These are phyloP conservation scores for Entamoeba dispar DNA, from an alignment of 208 protist genomes.

Conservation along the genomic window DNA sequence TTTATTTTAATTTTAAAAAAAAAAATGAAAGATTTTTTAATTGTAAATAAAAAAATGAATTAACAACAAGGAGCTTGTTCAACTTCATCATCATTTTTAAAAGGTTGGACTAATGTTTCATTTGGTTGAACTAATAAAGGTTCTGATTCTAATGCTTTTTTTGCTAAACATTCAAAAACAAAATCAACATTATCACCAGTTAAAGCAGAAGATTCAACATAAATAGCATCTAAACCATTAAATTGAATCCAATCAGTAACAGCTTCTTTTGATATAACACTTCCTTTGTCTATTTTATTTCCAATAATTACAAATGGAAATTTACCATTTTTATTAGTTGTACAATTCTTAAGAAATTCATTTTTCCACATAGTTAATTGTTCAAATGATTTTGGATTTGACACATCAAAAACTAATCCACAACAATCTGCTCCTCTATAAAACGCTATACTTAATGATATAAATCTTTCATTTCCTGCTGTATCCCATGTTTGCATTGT, in stretches of 20 bases:
- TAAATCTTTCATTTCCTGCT: slow-evolving; percentile 90
- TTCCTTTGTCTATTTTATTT: slow-evolving; percentile 32
- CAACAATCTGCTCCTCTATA: slow-evolving; percentile 92
- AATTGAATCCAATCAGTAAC: not conserved
- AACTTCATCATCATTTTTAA: not conserved
- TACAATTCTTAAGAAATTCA: slow-evolving; percentile 12
- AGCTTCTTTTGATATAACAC: not conserved
- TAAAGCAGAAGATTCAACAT: not conserved
- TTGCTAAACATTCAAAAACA: not conserved
- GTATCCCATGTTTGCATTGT: slow-evolving; percentile 34
- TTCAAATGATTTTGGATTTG: slow-evolving; percentile 21
- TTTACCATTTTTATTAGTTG: slow-evolving; percentile 9
- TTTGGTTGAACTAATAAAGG: not conserved
- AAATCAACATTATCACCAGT: not conserved
- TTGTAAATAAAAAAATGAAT: not conserved
- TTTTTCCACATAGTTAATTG: slow-evolving; percentile 28
- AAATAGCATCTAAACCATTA: not conserved
- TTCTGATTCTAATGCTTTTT: not conserved
- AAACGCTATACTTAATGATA: slow-evolving; percentile 84
- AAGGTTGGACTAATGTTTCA: not conserved
- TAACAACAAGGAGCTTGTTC: not conserved
- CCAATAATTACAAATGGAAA: slow-evolving; percentile 37
- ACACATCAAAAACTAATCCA: slow-evolving; percentile 55
- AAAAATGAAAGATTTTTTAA: not conserved
- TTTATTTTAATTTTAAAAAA: no score